Evolutionary conservation across 306 rosid genomes (phyloP).

Genomic region (Canavalia ensiformis): DNA sequence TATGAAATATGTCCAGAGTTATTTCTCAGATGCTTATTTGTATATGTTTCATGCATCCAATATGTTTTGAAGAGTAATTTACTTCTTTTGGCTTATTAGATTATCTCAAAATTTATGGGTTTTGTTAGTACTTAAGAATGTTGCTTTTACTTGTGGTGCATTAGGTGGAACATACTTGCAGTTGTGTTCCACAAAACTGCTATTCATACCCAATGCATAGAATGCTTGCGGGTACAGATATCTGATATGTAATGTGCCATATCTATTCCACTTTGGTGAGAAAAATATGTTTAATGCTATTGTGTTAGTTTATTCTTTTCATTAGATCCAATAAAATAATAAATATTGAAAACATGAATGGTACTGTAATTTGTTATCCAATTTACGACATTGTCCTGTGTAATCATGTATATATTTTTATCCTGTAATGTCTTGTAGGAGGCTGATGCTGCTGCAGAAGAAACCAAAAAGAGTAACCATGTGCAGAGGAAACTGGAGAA

Average conservation of each 20-base stretch:
- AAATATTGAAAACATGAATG: too few relatives aligned
- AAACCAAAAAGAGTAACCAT: conserved; percentile 58
- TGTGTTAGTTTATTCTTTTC: background rate
- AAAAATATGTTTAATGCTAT: background rate
- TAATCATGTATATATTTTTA: background rate
- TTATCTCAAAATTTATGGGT: background rate
- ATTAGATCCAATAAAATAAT: background rate
- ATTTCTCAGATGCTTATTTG: too few relatives aligned
- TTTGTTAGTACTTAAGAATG: background rate
- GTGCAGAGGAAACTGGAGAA: conserved; percentile 58
- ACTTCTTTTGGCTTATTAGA: background rate
- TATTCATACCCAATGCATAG: background rate
- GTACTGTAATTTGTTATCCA: background rate
- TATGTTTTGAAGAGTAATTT: too few relatives aligned
- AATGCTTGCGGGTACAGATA: background rate
- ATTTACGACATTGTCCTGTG: background rate
- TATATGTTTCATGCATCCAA: too few relatives aligned
- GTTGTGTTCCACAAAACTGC: background rate
- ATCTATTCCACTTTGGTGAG: background rate
- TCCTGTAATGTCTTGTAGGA: conserved; percentile 42
- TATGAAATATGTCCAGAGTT: too few relatives aligned
- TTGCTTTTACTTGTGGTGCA: background rate
- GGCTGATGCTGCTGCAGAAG: conserved; percentile 50
- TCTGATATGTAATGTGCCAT: too few relatives aligned
- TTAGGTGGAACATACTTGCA: too few relatives aligned